Percentiles rank a stretch among this genome's conserved stretches.
phyloP scores from a whole-genome alignment of 345 rosid species.

The Mangifera indica region DNA sequence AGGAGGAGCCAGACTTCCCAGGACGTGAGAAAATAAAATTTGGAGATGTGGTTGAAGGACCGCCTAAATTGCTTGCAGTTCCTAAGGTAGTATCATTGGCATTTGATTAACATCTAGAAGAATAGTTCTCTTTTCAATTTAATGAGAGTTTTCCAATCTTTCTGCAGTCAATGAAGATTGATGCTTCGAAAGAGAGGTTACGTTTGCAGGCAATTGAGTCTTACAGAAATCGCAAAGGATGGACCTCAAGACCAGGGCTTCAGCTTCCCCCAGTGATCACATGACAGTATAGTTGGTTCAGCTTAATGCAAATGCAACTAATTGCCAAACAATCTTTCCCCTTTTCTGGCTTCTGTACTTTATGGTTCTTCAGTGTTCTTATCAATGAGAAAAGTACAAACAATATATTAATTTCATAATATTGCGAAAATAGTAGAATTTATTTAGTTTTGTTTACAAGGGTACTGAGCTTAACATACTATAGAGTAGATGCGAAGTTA shows the following conservation, averaged over 20 bases:
- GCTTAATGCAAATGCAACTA: not conserved
- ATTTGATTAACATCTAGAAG: not conserved
- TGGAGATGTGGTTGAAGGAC: conserved; percentile 88
- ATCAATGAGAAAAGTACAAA: not conserved
- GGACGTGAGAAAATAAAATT: conserved; percentile 64
- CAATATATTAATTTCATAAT: not conserved
- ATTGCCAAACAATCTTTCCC: not conserved
- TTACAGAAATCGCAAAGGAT: conserved; percentile 67
- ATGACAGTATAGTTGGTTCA: conserved; percentile 19
- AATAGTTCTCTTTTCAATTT: conserved; percentile 2
- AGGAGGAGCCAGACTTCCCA: conserved; percentile 58
- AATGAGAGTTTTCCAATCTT: not conserved
- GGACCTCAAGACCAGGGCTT: conserved; percentile 72
- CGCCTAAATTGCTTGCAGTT: conserved; percentile 59
- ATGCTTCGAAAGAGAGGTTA: conserved; percentile 68
- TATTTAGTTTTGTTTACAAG: not conserved
- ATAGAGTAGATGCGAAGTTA: not conserved
- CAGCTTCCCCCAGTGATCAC: conserved; percentile 40
- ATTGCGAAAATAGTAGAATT: not conserved
- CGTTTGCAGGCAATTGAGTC: conserved; percentile 76
- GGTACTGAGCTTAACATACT: not conserved
- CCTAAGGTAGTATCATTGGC: conserved; percentile 53
- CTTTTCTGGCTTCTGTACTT: not conserved
- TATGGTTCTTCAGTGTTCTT: too few species aligned
- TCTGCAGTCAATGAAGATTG: conserved; percentile 51